These are phyloP conservation scores for Acanthamoeba castellanii DNA, from an alignment of 208 protist genomes.

Conservation along the genomic window DNA sequence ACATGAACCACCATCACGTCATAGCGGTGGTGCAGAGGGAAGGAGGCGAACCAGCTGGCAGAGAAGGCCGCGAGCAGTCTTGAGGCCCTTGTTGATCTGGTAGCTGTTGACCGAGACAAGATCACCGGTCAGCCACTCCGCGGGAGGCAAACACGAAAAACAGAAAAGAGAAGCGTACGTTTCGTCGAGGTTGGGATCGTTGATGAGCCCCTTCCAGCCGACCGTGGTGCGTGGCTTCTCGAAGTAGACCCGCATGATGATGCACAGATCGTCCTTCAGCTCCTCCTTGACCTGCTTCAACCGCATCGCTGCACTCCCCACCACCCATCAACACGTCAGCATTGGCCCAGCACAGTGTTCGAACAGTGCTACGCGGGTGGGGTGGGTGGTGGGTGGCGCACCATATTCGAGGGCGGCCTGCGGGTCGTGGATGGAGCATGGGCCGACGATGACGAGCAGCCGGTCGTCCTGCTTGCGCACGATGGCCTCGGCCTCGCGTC, in stretches of 20 bases:
- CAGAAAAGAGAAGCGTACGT: not conserved
- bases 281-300: conserved; percentile 69
- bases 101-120: conserved; percentile 1
- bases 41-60: conserved; percentile 58
- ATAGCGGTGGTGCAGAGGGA: not conserved
- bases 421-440: conserved; percentile 90
- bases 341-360: not conserved
- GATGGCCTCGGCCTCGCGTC: conserved; percentile 66
- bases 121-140: not conserved
- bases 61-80: conserved; percentile 22
- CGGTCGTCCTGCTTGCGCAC: conserved; percentile 79
- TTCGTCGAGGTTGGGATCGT: conserved; percentile 90
- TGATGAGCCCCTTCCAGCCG: conserved; percentile 92
- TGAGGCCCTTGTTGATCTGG: conserved; percentile 71
- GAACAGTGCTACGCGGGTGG: no score
- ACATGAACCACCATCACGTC: not conserved
- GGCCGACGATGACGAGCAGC: conserved; percentile 90
- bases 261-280: conserved; percentile 83
- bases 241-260: conserved; percentile 92
- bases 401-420: conserved; percentile 89
- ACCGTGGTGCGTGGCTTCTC: conserved; percentile 91
- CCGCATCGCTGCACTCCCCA: not conserved
- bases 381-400: not conserved
- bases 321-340: not conserved
- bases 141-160: not conserved